These are phyloP conservation scores for Sanghuangporus sanghuang DNA, from an alignment of 1,284 basidiomycete species.

Conservation along the genomic window DNA sequence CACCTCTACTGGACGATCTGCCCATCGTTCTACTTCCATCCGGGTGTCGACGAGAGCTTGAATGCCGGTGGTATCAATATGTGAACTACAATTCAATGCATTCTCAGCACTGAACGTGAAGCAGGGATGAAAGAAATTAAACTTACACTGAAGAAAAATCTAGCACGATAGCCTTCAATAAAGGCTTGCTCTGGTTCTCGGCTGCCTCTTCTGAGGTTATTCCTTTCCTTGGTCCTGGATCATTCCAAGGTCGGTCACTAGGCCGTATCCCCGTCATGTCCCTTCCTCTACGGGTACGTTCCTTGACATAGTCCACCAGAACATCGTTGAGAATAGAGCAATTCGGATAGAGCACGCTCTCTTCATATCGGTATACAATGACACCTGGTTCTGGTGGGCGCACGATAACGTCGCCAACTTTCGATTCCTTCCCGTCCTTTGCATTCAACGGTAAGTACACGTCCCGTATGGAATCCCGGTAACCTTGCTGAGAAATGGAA, in stretches of 20 bases:
- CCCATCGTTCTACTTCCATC: slow-evolving; percentile 84
- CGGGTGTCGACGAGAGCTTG: slow-evolving; percentile 91
- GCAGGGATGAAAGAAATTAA: background rate
- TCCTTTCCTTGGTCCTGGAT: slow-evolving; percentile 67
- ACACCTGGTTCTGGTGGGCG: slow-evolving; percentile 81
- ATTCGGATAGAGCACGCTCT: slow-evolving; percentile 94
- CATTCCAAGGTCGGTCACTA: slow-evolving; percentile 92
- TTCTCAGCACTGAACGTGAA: background rate
- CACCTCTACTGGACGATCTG: slow-evolving; percentile 75
- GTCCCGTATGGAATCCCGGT: slow-evolving; percentile 48
- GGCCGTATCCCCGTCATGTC: slow-evolving; percentile 61
- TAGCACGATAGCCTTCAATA: slow-evolving; percentile 81
- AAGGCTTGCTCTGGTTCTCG: slow-evolving; percentile 57
- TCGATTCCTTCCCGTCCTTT: slow-evolving; percentile 27
- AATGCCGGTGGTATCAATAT: slow-evolving; percentile 84
- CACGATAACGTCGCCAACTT: slow-evolving; percentile 48
- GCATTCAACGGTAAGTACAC: slow-evolving; percentile 79
- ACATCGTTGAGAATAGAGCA: slow-evolving; percentile 73
- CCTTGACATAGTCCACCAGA: slow-evolving; percentile 80
- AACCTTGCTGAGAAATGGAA: slow-evolving; percentile 34
- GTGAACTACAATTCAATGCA: slow-evolving; percentile 42
- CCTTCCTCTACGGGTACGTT: slow-evolving; percentile 69
- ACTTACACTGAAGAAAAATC: slow-evolving; percentile 86
- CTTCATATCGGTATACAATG: slow-evolving; percentile 90
- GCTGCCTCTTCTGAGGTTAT: slow-evolving; percentile 42